A percentile compares a stretch with the other conserved stretches of the same genome.
These are phyloP conservation scores for Abrus precatorius DNA, from an alignment of 306 rosid species.

Conservation along the genomic window DNA sequence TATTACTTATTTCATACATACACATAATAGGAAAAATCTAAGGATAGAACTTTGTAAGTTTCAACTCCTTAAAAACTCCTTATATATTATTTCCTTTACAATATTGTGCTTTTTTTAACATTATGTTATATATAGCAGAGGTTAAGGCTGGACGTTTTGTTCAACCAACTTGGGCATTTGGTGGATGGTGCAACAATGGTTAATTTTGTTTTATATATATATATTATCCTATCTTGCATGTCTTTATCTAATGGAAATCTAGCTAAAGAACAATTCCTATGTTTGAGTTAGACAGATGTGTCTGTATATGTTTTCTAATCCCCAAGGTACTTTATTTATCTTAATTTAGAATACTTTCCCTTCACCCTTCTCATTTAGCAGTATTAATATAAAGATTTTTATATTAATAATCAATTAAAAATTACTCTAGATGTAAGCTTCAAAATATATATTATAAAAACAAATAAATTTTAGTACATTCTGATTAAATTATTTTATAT, in stretches of 20 bases:
- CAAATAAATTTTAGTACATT: too few relatives aligned
- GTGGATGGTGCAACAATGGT: constrained; percentile 31
- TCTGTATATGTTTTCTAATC: not conserved
- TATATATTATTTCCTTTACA: not conserved
- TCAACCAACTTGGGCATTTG: constrained; percentile 22
- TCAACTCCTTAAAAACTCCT: too few relatives aligned
- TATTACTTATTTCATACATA: not conserved
- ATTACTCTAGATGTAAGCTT: too few relatives aligned
- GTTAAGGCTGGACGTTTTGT: constrained; percentile 23
- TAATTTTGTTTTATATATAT: not conserved
- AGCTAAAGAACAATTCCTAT: not conserved
- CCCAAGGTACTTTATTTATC: not conserved
- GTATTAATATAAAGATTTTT: too few relatives aligned
- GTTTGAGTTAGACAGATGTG: not conserved
- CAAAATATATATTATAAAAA: too few relatives aligned
- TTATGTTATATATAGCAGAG: not conserved
- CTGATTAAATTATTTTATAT: too few relatives aligned
- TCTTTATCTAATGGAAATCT: constrained; percentile 33
- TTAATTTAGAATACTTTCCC: not conserved
- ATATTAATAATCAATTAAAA: too few relatives aligned
- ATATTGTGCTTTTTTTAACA: not conserved
- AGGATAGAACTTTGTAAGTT: too few relatives aligned
- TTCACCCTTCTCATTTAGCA: not conserved
- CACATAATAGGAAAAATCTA: not conserved
- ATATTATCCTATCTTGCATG: not conserved